Percentiles rank a stretch among this genome's conserved stretches.
phyloP scores from a whole-genome alignment of 768 basidiomycete species.

The Heimioporus sp. region DNA sequence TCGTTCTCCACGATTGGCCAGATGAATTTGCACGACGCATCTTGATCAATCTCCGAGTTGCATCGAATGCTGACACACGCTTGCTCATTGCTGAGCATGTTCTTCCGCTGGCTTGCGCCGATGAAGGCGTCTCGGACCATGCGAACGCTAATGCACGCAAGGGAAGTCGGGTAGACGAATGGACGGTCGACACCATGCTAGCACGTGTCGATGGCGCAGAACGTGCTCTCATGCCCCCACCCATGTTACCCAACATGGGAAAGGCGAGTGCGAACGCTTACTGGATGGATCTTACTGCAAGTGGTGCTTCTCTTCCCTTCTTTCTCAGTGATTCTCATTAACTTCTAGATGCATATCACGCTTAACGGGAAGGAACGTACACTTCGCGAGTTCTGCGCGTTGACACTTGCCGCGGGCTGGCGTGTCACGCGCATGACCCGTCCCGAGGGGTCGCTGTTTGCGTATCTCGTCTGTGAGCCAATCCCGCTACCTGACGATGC shows the following conservation, averaged over 20 bases:
- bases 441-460: slow-evolving; percentile 65
- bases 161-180: slow-evolving; percentile 13
- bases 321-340: background rate
- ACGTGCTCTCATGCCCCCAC: slow-evolving; percentile 51
- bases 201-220: slow-evolving; percentile 52
- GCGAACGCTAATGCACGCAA: slow-evolving; percentile 4
- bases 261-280: slow-evolving; percentile 66
- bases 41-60: slow-evolving; percentile 42
- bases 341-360: slow-evolving; percentile 59
- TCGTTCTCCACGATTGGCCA: slow-evolving; percentile 79
- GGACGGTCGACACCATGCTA: slow-evolving; percentile 29
- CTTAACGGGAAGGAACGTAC: slow-evolving; percentile 74
- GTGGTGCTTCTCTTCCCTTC: slow-evolving; percentile 2
- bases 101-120: slow-evolving; percentile 66
- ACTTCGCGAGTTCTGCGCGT: slow-evolving; percentile 55
- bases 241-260: slow-evolving; percentile 71
- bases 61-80: slow-evolving; percentile 42
- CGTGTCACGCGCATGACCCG: slow-evolving; percentile 53
- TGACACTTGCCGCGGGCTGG: slow-evolving; percentile 61
- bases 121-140: slow-evolving; percentile 30
- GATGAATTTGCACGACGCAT: slow-evolving; percentile 51
- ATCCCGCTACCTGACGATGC: slow-evolving; percentile 45
- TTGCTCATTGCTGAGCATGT: slow-evolving; percentile 73
- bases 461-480: slow-evolving; percentile 68
- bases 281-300: slow-evolving; percentile 67